phyloP scores from a whole-genome alignment of 2,329 filamentous ascomycete species.

The Sporothrix protearum region DNA sequence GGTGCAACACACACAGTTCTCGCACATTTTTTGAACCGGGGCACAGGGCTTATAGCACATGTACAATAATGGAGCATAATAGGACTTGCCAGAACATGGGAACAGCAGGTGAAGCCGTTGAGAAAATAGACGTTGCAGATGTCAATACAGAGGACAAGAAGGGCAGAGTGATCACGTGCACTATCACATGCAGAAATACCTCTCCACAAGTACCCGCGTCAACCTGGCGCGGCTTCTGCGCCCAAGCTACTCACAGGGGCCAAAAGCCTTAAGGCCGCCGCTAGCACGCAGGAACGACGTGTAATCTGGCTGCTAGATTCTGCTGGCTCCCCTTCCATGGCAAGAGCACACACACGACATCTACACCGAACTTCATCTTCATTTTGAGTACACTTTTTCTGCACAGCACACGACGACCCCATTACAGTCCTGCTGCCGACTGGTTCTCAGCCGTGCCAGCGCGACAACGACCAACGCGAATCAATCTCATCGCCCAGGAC shows the following conservation, averaged over 20 bases:
- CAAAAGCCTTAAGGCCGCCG: slow-evolving; percentile 6
- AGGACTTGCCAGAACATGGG: background rate
- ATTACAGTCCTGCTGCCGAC: slow-evolving; percentile 7
- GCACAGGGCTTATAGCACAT: too few relatives aligned
- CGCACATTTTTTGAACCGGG: too few relatives aligned
- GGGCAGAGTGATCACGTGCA: background rate
- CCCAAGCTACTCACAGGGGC: background rate
- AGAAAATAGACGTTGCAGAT: background rate
- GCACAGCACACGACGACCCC: background rate
- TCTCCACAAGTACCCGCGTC: background rate
- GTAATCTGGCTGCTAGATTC: background rate
- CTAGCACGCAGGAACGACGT: slow-evolving; percentile 13
- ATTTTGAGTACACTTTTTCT: background rate
- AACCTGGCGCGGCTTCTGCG: background rate
- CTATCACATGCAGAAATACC: background rate
- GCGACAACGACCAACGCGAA: background rate
- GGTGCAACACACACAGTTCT: background rate
- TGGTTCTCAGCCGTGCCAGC: background rate
- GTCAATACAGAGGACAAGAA: background rate
- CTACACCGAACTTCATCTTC: background rate
- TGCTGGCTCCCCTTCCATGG: background rate
- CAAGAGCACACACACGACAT: background rate
- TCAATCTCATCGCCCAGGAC: background rate
- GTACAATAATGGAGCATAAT: too few relatives aligned
- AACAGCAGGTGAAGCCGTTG: background rate